Conservation (phyloP, 78 protist genomes). For the Dictyostelium capitatum region DNA sequence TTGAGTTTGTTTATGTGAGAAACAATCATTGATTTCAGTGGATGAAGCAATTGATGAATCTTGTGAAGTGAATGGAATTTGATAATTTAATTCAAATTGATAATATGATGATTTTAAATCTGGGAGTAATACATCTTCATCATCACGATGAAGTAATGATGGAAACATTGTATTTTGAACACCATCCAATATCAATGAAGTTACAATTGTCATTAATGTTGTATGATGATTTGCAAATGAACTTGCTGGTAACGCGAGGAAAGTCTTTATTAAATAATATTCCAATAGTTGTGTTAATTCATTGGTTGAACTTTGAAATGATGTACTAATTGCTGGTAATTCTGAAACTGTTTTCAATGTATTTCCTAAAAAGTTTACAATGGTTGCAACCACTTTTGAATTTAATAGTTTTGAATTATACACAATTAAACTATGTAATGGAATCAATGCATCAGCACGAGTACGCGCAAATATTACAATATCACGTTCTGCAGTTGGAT, state of each 20-base stretch:
- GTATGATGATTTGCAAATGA: constrained; percentile 43
- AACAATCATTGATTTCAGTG: constrained; percentile 32
- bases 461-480: constrained; percentile 72
- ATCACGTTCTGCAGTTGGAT: constrained; percentile 70
- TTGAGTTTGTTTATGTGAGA: constrained; percentile 6
- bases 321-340: constrained; percentile 52
- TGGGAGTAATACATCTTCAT: constrained; percentile 45
- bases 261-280: constrained; percentile 25
- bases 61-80: constrained; percentile 52
- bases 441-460: constrained; percentile 67
- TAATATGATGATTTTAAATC: constrained; percentile 31
- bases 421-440: constrained; percentile 42
- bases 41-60: constrained; percentile 32
- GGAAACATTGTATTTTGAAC: constrained; percentile 22
- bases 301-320: constrained; percentile 70
- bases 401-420: constrained; percentile 24
- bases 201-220: constrained; percentile 50
- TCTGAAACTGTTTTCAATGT: constrained; percentile 67
- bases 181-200: constrained; percentile 57
- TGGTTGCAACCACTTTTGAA: constrained; percentile 30
- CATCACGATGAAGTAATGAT: constrained; percentile 41
- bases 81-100: constrained; percentile 34
- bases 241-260: constrained; percentile 33
- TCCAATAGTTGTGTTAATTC: constrained; percentile 62
- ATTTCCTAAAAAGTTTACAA: constrained; percentile 30